Evolutionary conservation across 2,329 filamentous ascomycete genomes (phyloP), one percentile per base, ranked within the genome.

Genomic region (Pseudogymnoascus sp.): DNA sequence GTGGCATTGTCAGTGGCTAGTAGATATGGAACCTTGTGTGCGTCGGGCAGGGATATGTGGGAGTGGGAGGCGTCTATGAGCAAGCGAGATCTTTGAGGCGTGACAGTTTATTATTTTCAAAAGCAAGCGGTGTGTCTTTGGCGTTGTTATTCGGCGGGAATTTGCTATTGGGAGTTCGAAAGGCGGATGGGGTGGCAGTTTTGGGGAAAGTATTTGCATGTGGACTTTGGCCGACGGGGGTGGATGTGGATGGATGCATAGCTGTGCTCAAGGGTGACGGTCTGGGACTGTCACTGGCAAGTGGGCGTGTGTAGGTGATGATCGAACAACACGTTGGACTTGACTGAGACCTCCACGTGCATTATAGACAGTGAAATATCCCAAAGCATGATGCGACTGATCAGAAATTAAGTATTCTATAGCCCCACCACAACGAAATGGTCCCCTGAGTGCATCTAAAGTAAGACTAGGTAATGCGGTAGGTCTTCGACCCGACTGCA

Each of bases 1-100:
- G 58, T 75, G 0, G 68, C 79, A 5, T 71, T 84, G 4, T 68
- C 68, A 9, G 61, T 76, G 1, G 72, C 78, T 61, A 70, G 77
- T 67, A 71, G 71, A 66, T 64, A 72, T 60, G 71, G 68, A 4
- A 66, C 65, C 8, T 63, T 77, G 11, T 77, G 75, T 57, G 61
- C 47, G 47, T 35, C 62, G 33, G 58, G 21, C 31, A 26, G 58
- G 60, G 58, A 47, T 60, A 39, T 21, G 59, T 62, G 44, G 62
- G 58, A 36, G 57, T 62, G 64, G 60, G 59, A 54, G 35, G 47
- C 29, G 47, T 29, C 47, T 54, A 29, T 35, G 47, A n/a, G 15
- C 29, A 54, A 29, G 24, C 47, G 29, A 21, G 47, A 54, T 21
- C 47, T 54, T 35, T 54, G 15, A 54, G 29, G 10, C 9, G 11